These are phyloP conservation scores for Cryptosporidium tyzzeri DNA, from an alignment of 169 alveolate species.

Conservation along the genomic window DNA sequence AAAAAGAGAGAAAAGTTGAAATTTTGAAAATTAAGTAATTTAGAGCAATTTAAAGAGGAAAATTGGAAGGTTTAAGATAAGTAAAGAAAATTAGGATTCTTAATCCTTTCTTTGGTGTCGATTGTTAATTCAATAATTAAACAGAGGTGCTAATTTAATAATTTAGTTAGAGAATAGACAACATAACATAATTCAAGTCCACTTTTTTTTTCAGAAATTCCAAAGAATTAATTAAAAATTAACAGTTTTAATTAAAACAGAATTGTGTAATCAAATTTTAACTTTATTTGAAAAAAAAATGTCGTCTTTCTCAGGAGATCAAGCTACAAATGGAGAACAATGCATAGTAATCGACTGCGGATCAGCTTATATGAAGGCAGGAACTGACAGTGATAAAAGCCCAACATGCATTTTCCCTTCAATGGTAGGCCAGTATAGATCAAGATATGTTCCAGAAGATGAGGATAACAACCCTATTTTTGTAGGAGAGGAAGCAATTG, in stretches of 20 bases:
- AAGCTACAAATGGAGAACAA: constrained; percentile 32
- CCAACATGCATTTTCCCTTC: constrained; percentile 83
- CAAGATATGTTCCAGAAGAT: constrained; percentile 82
- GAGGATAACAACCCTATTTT: constrained; percentile 82
- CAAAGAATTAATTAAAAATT: background rate
- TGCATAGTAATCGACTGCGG: constrained; percentile 77
- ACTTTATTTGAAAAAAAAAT: background rate
- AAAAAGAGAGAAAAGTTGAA: background rate
- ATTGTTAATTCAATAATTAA: too few species aligned
- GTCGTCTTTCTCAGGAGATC: constrained; percentile 42
- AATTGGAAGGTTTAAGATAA: background rate
- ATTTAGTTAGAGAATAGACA: background rate
- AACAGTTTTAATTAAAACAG: background rate
- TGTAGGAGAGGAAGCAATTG: constrained; percentile 84
- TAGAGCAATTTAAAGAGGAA: background rate
- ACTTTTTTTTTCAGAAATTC: background rate
- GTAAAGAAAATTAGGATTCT: background rate
- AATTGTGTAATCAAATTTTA: background rate
- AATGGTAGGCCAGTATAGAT: constrained; percentile 81
- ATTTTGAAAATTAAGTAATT: background rate
- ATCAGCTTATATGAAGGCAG: constrained; percentile 85
- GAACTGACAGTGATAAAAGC: constrained; percentile 83
- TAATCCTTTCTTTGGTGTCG: background rate
- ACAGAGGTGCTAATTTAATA: background rate
- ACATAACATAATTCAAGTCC: background rate